Evolutionary conservation across 768 basidiomycete species (phyloP).

Genomic region (Boletus fagicola): DNA sequence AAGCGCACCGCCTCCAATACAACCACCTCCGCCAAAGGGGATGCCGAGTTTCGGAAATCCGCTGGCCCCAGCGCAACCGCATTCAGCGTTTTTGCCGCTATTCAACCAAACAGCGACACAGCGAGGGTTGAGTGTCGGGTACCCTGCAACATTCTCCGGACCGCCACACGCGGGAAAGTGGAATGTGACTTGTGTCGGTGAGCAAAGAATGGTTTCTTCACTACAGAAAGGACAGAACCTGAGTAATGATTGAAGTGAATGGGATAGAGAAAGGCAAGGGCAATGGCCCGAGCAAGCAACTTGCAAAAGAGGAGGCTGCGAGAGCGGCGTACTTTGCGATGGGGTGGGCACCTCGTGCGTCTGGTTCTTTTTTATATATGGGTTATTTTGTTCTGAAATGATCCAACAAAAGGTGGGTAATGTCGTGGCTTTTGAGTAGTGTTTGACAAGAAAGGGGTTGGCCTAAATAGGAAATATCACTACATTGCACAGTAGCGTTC

Average conservation of each 20-base stretch:
- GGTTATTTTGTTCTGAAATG: neutral
- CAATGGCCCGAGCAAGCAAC: slow-evolving; percentile 65
- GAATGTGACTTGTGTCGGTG: slow-evolving; percentile 68
- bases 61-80: slow-evolving; percentile 60
- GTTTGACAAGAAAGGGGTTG: slow-evolving; percentile 2
- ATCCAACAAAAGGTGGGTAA: slow-evolving; percentile 20
- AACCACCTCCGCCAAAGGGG: slow-evolving; percentile 37
- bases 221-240: neutral
- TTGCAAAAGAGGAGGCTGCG: slow-evolving; percentile 77
- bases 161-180: slow-evolving; percentile 69
- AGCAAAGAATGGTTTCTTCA: slow-evolving; percentile 26
- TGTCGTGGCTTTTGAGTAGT: neutral
- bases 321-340: slow-evolving; percentile 67
- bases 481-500: neutral
- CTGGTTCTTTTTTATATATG: neutral
- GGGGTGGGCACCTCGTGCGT: slow-evolving; percentile 63
- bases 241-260: slow-evolving; percentile 48
- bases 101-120: slow-evolving; percentile 76
- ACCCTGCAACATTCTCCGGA: slow-evolving; percentile 57
- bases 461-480: slow-evolving; percentile 22
- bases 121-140: slow-evolving; percentile 60
- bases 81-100: slow-evolving; percentile 61
- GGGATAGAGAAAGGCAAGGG: slow-evolving; percentile 68
- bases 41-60: slow-evolving; percentile 47
- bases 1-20: slow-evolving; percentile 32